phyloP scores from a whole-genome alignment of 1,139 yeast genomes.

The Nematodospora anomalae region DNA sequence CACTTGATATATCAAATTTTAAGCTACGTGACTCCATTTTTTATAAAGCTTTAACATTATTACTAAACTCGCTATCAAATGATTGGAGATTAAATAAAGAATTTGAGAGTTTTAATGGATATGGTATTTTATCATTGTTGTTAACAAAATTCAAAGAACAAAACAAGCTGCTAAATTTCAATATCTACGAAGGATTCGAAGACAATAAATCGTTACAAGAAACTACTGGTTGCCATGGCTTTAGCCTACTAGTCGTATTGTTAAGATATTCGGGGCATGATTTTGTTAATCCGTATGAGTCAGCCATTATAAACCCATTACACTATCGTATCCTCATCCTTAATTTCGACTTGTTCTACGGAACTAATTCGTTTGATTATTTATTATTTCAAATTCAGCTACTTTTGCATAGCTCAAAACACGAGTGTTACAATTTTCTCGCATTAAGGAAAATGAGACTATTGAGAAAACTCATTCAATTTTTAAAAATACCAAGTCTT shows the following conservation, averaged over 20 bases:
- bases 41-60: slow-evolving; percentile 23
- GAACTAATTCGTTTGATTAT: slow-evolving; percentile 46
- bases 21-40: slow-evolving; percentile 23
- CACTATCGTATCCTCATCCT: slow-evolving; percentile 33
- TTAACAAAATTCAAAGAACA: slow-evolving; percentile 30
- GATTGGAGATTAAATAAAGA: slow-evolving; percentile 43
- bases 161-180: slow-evolving; percentile 22
- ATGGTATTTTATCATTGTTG: slow-evolving; percentile 36
- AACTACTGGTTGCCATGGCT: slow-evolving; percentile 11
- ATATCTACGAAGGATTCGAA: slow-evolving; percentile 10
- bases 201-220: slow-evolving; percentile 9
- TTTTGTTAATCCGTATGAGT: slow-evolving; percentile 24
- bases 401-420: slow-evolving; percentile 52
- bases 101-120: slow-evolving; percentile 45
- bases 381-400: slow-evolving; percentile 57
- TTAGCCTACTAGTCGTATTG: slow-evolving; percentile 22
- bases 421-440: slow-evolving; percentile 46
- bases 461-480: slow-evolving; percentile 53
- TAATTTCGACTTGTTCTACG: slow-evolving; percentile 37
- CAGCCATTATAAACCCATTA: slow-evolving; percentile 30
- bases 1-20: slow-evolving; percentile 17
- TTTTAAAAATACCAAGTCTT: slow-evolving; percentile 36
- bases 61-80: slow-evolving; percentile 30
- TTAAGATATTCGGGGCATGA: slow-evolving; percentile 29
- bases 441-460: slow-evolving; percentile 56